Evolutionary conservation across 306 rosid species (phyloP), one percentile per base, ranked within the genome.

Genomic region (Pterocarpus santalinus): DNA sequence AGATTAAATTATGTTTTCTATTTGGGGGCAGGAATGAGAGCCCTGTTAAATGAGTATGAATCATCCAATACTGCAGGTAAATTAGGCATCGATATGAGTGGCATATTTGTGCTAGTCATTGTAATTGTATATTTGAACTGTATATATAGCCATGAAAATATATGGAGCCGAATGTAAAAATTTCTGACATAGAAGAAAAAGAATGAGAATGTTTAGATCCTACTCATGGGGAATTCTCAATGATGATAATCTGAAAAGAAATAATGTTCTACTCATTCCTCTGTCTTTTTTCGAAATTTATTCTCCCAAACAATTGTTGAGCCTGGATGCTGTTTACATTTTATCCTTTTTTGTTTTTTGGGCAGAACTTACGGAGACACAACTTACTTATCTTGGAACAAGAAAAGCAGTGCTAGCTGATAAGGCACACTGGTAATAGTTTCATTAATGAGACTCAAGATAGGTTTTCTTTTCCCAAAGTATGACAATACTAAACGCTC

Each of bases 291-390:
- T 36, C 4, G 53, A 68, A 61, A 30, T 49, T 63, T 49, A 75
- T 69, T 76, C 66, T 60, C 68, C 41, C 69, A 30, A 57, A 65
- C 52, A 38, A 6, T 16, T 60, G 9, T 51, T 78, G 85, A 69
- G 41, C 43, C 47, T 58, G 33, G 35, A 36, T 58, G 62, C 9
- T 43, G 44, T 64, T 36, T 79, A 49, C 73, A 52, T 68, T 15
- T 66, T 35, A 32, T 84, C 65, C 64, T 32, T 70, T 57, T 10
- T 14, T 72, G 62, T 79, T 17, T 81, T 32, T 82, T 10, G 71
- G 74, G 85, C 91, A 87, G 93, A 74, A 80, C 87, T 30, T 88
- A 69, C 51, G 88, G 86, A 41, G 95, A 90, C 65, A 64, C 82
- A 28, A 8, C 80, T 72, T 76, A 78, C 82, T 16, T 74, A 52